Evolutionary conservation across 2,329 filamentous ascomycete genomes (phyloP).

Genomic region (Blastomyces gilchristii): DNA sequence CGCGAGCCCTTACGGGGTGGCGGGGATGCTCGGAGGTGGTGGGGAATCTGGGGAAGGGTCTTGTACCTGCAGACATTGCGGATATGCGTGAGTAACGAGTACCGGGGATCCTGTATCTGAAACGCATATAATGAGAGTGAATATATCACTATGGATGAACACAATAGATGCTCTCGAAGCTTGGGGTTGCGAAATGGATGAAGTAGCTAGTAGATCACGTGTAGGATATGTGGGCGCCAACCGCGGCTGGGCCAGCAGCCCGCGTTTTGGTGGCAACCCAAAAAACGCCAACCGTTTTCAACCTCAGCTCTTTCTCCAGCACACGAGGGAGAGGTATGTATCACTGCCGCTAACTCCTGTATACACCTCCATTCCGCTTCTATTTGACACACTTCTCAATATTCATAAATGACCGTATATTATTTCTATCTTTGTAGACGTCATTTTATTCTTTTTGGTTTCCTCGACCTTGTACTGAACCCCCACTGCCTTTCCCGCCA

Average conservation of each 20-base stretch:
- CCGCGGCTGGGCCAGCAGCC: not conserved
- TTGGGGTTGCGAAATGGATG: not conserved
- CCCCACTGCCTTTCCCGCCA: conserved; percentile 16
- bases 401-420: not conserved
- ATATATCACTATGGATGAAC: not conserved
- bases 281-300: not conserved
- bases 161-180: not conserved
- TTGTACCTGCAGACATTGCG: conserved; percentile 6
- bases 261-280: not conserved
- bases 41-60: not conserved
- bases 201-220: not conserved
- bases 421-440: not conserved
- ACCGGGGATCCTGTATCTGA: too few species aligned
- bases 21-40: not conserved
- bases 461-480: not conserved
- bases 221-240: not conserved
- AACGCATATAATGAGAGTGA: not conserved
- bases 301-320: not conserved
- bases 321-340: not conserved
- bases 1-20: not conserved
- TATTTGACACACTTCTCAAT: not conserved
- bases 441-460: not conserved
- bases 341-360: not conserved
- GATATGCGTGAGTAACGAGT: not conserved
- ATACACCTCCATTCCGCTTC: not conserved